Conservation (phyloP, 495 filamentous ascomycete genomes). For the Daldinia vernicosa region DNA sequence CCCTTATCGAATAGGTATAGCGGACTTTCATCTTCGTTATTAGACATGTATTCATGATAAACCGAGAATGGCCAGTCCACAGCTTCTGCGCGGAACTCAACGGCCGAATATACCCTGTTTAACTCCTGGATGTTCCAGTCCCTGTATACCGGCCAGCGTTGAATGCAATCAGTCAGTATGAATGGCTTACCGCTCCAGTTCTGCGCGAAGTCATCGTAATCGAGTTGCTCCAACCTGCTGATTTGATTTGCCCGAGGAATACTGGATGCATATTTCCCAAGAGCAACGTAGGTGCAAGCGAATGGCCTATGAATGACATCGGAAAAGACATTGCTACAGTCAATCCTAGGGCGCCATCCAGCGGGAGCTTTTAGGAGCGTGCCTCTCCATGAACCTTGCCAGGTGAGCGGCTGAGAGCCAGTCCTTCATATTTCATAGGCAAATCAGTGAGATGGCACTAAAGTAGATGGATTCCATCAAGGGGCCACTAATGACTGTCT, state of each 20-base stretch:
- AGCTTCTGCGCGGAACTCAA: conserved; percentile 86
- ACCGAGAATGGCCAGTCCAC: conserved; percentile 88
- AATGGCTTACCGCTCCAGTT: conserved; percentile 86
- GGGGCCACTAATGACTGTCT: conserved; percentile 1
- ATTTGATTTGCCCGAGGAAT: conserved; percentile 83
- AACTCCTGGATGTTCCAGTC: conserved; percentile 77
- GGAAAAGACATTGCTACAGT: conserved; percentile 85
- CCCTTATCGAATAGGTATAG: conserved; percentile 90
- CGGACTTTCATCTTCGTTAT: conserved; percentile 86
- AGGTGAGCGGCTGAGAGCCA: conserved; percentile 61
- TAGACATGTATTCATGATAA: conserved; percentile 85
- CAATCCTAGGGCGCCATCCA: conserved; percentile 60
- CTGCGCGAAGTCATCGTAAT: conserved; percentile 74
- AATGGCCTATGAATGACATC: conserved; percentile 92
- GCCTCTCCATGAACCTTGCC: conserved; percentile 88
- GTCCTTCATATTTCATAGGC: conserved; percentile 30
- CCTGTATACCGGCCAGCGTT: conserved; percentile 79
- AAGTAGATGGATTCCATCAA: conserved; percentile 32
- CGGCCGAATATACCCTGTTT: conserved; percentile 67
- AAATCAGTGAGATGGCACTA: conserved; percentile 33
- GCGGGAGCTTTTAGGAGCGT: conserved; percentile 74
- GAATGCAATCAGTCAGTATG: conserved; percentile 86
- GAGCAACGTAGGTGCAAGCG: conserved; percentile 79
- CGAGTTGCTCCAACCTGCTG: conserved; percentile 70
- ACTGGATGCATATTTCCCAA: conserved; percentile 69